Conservation (phyloP, 192 early-diverging fungal genomes). For the Powellomyces hirtus region DNA sequence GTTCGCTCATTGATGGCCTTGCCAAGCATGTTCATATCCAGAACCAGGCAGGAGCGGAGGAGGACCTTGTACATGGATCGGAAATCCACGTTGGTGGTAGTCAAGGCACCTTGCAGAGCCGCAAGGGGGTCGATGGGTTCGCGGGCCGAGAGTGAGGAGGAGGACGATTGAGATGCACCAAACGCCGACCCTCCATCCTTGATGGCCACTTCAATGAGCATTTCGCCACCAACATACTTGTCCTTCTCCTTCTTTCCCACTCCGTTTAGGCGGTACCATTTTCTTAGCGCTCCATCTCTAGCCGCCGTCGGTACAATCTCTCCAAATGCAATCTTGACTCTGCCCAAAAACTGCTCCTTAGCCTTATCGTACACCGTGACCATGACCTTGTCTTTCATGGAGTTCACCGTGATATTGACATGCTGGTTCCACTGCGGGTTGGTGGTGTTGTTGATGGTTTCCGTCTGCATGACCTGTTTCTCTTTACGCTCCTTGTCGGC, state of each 20-base stretch:
- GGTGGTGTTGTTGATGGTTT: slow-evolving; percentile 29
- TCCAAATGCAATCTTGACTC: slow-evolving; percentile 35
- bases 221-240: slow-evolving; percentile 57
- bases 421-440: slow-evolving; percentile 54
- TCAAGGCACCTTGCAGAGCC: slow-evolving; percentile 7
- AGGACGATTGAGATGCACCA: neutral
- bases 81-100: slow-evolving; percentile 35
- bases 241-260: slow-evolving; percentile 50
- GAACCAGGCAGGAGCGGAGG: slow-evolving; percentile 37
- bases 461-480: slow-evolving; percentile 43
- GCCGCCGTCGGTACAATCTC: slow-evolving; percentile 41
- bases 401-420: slow-evolving; percentile 35
- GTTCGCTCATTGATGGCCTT: slow-evolving; percentile 37
- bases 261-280: slow-evolving; percentile 38
- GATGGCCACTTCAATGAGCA: slow-evolving; percentile 44
- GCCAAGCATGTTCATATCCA: slow-evolving; percentile 45
- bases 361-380: slow-evolving; percentile 47
- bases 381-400: slow-evolving; percentile 39
- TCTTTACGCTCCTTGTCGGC: slow-evolving; percentile 25
- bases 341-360: slow-evolving; percentile 55
- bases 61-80: slow-evolving; percentile 43
- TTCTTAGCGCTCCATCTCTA: slow-evolving; percentile 29
- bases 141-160: neutral
- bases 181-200: slow-evolving; percentile 22
- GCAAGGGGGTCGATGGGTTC: neutral